Base-by-base conservation (phyloP, 768 basidiomycete species). In the Lactarius evosmus region DNA sequence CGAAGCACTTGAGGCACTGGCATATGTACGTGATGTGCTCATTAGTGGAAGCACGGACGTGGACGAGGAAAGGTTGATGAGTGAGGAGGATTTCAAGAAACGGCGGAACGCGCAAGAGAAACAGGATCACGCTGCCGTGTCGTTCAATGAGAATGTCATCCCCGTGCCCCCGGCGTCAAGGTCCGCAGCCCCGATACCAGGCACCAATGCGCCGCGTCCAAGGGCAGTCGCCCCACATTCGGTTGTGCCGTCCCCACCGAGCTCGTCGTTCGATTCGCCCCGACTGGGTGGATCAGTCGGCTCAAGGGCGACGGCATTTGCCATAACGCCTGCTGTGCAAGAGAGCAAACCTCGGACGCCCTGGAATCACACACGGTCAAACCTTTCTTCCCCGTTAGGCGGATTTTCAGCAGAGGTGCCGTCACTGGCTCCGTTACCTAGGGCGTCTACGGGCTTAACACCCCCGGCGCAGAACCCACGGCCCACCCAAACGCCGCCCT, bases 11-110 rank as follows among this genome's bases (percentile, higher is more conserved):
- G 89, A 91, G 70, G 85, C 86, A 12, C 76, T 94, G 41, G 79
- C 88, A 12, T 90, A 93, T 74, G 86, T 92, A 61, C 80, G 89
- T 66, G 91, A 93, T 67, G 79, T 91, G 17, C 76, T 94, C 44
- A 79, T 82, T 64, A 83, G 84, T 38, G 78, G 79, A 60, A 74
- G 78, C 11, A 74, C 74, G 32, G 77, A 80, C 29, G 72, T 93
- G 50, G 91, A 93, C 25, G 85, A 88, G 46, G 84, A 85, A 30
- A 80, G 87, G 54, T 75, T 93, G 46, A 75, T 85, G 60, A 82
- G 85, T 36, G 86, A 85, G 65, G 78, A 76, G 59, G 81, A 81
- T 50, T 72, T 75, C 57, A 78, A 75, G 69, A 78, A 78, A 69
- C 73, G 74, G 36, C 72, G 71, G 27, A 71, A 69, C 58, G 72